A percentile compares a stretch with the other conserved stretches of the same genome.
Evolutionary conservation across 352 stramenopile genomes (phyloP).

Genomic region (Pythium phragmitis): DNA sequence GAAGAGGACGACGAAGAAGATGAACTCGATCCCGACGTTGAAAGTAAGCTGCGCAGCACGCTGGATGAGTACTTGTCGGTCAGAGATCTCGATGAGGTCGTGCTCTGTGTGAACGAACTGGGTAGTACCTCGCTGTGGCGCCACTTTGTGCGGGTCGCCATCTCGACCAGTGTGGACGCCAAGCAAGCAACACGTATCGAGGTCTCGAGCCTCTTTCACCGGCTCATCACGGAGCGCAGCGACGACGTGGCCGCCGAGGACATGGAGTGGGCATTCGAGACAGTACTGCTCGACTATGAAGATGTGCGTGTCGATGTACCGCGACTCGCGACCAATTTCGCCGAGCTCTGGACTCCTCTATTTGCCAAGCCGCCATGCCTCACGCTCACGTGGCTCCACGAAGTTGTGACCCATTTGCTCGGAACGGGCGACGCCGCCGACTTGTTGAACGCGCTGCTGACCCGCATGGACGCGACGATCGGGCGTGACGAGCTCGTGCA

Average conservation of each 20-base stretch:
- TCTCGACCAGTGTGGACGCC: conserved; percentile 49
- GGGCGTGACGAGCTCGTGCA: conserved; percentile 38
- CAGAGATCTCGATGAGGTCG: conserved; percentile 72
- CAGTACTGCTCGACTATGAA: conserved; percentile 64
- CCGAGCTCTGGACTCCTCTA: conserved; percentile 59
- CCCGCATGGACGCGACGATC: conserved; percentile 29
- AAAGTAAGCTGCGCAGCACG: conserved; percentile 64
- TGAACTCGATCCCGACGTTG: conserved; percentile 60
- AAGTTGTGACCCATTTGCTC: conserved; percentile 41
- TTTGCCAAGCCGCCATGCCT: conserved; percentile 49
- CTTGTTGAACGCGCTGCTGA: conserved; percentile 48
- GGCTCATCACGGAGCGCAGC: conserved; percentile 31
- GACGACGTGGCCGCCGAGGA: conserved; percentile 52
- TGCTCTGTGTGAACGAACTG: conserved; percentile 75
- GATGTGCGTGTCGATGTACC: conserved; percentile 77
- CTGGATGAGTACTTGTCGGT: conserved; percentile 78
- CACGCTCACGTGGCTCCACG: conserved; percentile 49
- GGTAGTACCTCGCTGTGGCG: conserved; percentile 41
- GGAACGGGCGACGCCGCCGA: conserved; percentile 46
- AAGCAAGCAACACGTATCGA: conserved; percentile 50
- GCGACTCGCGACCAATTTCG: conserved; percentile 51
- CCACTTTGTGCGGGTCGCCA: conserved; percentile 63
- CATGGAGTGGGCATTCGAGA: conserved; percentile 52
- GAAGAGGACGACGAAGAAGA: conserved; percentile 42
- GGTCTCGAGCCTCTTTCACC: conserved; percentile 40